Conservation (phyloP, 345 rosid species). For the Brassica cretica region DNA sequence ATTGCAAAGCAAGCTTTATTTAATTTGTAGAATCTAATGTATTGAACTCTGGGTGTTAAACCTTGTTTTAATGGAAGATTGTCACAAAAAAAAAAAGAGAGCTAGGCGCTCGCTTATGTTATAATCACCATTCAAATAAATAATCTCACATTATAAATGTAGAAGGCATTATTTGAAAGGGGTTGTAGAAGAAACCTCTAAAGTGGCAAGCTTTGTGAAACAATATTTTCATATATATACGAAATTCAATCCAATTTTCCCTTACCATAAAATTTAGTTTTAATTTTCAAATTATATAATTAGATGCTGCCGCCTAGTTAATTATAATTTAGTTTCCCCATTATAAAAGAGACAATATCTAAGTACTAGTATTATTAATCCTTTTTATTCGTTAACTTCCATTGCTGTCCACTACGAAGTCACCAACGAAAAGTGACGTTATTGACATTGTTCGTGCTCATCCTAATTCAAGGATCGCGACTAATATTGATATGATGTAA, state of each 20-base stretch:
- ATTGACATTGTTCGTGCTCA: slow-evolving; percentile 11
- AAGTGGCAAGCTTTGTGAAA: not conserved
- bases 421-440: slow-evolving; percentile 19
- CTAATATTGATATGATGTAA: slow-evolving; percentile 14
- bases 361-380: too few relatives aligned
- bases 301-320: not conserved
- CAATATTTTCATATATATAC: not conserved
- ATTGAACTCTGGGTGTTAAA: too few relatives aligned
- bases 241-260: not conserved
- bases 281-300: not conserved
- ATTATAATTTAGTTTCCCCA: not conserved
- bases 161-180: not conserved
- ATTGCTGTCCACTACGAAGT: slow-evolving; percentile 22
- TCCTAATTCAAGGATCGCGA: slow-evolving; percentile 18
- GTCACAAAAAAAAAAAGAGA: too few relatives aligned
- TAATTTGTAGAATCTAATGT: too few relatives aligned
- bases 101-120: too few relatives aligned
- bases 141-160: not conserved
- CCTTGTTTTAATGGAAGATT: too few relatives aligned
- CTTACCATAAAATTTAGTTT: not conserved
- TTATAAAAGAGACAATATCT: too few relatives aligned
- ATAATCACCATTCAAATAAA: too few relatives aligned
- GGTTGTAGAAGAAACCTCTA: not conserved
- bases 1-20: too few relatives aligned
- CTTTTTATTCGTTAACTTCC: slow-evolving; percentile 10